Evolutionary conservation across 2,329 filamentous ascomycete species (phyloP), one percentile per base, ranked within the genome.

Genomic region (Tympanopsis confertula): DNA sequence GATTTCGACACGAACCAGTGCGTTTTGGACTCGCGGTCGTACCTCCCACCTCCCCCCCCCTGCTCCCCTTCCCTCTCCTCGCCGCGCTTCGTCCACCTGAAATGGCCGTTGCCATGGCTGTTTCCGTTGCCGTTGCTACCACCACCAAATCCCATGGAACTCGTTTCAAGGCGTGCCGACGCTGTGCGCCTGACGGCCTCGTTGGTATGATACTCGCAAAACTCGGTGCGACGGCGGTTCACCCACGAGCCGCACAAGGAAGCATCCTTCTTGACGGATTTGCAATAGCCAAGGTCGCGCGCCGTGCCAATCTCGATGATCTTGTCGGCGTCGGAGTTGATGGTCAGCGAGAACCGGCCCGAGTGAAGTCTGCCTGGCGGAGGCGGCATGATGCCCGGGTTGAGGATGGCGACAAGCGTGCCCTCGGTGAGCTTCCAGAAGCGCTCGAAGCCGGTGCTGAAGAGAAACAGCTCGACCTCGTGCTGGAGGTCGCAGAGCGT

Each of bases 391-490:
- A 96, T 82, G 14, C 69, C 78, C 1, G 91, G 91, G 52, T 98
- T 98, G 20, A 98, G 68, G 19, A 98, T 84, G 4, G 89, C 91
- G 39, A 98, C 68, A 1, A 96, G 72, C 0, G 88, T 95, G n/a
- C 91, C 91, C 2, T 86, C 74, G 0, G 79, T 79, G n/a, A 96
- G 66, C 53, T 94, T 94, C 82, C 89, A 96, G 63, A 91, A 98
- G 39, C 84, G 78, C 13, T 85, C 81, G 50, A 96, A 95, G 5
- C 86, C 93, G 0, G 82, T 78, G 49, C 85, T 84, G 59, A 98
- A 98, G 13, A 98, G 73, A 49, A 87, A 96, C 30, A 96, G 71
- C 45, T 96, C 88, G 12, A 98, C 58, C 48, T 94, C 86, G 76
- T 80, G 94, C 49, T 86, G 82, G 10, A 98, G 66, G 56, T 98